Conservation (phyloP, 2,329 filamentous ascomycete species). For the Colletotrichum shisoi region DNA sequence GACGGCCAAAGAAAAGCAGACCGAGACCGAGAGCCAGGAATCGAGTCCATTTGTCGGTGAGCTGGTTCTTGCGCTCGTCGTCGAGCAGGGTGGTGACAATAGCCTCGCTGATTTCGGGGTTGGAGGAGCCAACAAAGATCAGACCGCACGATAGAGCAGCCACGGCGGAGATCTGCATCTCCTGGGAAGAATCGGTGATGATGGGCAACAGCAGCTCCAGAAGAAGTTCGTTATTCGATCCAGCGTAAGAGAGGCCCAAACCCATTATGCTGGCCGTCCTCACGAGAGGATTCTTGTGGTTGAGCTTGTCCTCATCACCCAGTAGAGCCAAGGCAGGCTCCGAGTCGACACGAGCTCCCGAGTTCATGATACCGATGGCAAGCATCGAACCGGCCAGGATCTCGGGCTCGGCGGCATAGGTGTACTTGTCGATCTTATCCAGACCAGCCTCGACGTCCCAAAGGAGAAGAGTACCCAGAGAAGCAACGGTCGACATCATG, state of each 20-base stretch:
- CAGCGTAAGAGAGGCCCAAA: constrained; percentile 91
- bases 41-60: constrained; percentile 98
- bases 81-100: constrained; percentile 94
- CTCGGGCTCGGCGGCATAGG: constrained; percentile 80
- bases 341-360: constrained; percentile 85
- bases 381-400: constrained; percentile 92
- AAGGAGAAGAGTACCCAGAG: constrained; percentile 86
- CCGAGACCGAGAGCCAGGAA: constrained; percentile 95
- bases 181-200: constrained; percentile 80
- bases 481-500: constrained; percentile 95
- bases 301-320: constrained; percentile 79
- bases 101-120: constrained; percentile 88
- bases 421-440: constrained; percentile 94
- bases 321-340: constrained; percentile 90
- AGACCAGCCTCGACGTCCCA: constrained; percentile 94
- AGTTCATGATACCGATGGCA: constrained; percentile 95
- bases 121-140: constrained; percentile 90
- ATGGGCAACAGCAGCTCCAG: constrained; percentile 85
- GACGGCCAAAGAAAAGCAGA: constrained; percentile 91
- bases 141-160: constrained; percentile 89
- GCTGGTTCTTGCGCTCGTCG: constrained; percentile 85
- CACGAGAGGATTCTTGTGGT: constrained; percentile 78
- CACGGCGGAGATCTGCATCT: constrained; percentile 97
- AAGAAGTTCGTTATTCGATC: constrained; percentile 90
- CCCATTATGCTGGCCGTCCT: constrained; percentile 93